Conservation (phyloP, 2,329 filamentous ascomycete genomes). For the Apiospora malaysiana region DNA sequence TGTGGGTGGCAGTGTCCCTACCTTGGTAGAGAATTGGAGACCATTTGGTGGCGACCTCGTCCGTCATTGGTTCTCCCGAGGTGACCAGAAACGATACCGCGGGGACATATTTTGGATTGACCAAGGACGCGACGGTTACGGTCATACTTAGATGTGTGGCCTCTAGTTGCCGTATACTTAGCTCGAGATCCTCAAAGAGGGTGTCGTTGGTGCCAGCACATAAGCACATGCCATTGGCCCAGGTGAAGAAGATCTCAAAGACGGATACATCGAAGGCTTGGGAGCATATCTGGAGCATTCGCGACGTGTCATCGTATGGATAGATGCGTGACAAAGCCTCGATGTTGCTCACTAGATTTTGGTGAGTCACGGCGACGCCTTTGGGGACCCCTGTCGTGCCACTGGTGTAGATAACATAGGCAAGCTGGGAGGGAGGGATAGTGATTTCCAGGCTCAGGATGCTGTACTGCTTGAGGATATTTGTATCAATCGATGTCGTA, state of each 20-base stretch:
- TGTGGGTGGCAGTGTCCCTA: conserved; percentile 28
- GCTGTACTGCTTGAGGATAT: conserved; percentile 37
- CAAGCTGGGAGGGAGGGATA: conserved; percentile 57
- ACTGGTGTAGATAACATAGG: conserved; percentile 84
- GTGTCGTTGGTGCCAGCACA: conserved; percentile 78
- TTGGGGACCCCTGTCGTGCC: conserved; percentile 84
- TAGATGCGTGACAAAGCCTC: conserved; percentile 70
- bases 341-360: conserved; percentile 80
- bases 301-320: conserved; percentile 56
- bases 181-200: conserved; percentile 75
- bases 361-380: conserved; percentile 77
- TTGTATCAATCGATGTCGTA: conserved; percentile 43
- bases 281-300: conserved; percentile 82
- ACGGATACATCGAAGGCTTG: conserved; percentile 88
- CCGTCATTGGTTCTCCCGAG: conserved; percentile 80
- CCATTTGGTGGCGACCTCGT: conserved; percentile 74
- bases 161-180: conserved; percentile 64
- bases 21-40: conserved; percentile 74
- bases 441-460: conserved; percentile 44
- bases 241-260: conserved; percentile 89
- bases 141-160: conserved; percentile 87
- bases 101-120: conserved; percentile 72
- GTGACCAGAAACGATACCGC: conserved; percentile 77
- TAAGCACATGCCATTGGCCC: conserved; percentile 78
- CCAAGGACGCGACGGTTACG: conserved; percentile 80